Base-by-base conservation (phyloP, 306 rosid species). In the Cicer judaicum region DNA sequence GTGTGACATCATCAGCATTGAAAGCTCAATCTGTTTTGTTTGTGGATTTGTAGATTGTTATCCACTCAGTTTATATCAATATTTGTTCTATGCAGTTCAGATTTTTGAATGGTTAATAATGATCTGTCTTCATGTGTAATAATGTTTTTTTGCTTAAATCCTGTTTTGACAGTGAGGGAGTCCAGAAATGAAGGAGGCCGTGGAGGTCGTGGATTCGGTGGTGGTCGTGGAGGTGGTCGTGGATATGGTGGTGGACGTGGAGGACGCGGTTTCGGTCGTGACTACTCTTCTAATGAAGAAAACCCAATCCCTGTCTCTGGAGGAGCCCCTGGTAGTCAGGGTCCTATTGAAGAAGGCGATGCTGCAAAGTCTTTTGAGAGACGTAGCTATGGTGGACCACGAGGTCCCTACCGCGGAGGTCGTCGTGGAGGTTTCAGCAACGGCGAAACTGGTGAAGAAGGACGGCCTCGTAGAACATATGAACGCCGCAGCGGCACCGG, bases 401-500 rank as follows among this genome's bases (percentile, higher is more conserved):
- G 93, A 41, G 87, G 82, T 49, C 73, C 88, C 54, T 88, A 81
- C 64, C 96, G 93, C 10, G 90, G 77, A 1, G 96, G 94, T 54
- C 96, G 90, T 36, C 93, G 96, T 6, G 94, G 94, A 75, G 93
- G 90, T 39, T 95, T 81, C 15, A 86, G 83, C 79, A 89, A 86
- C 74, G 99, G 92, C 6, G 97, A 95, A 56, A 85, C 5, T 56
- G 89, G 82, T 65, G 98, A 92, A 53, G 99, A 82, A 1, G 98
- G 90, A 68, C 88, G 80, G 7, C 91, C 96, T 47, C 83, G 86
- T 44, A 86, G 99, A 77, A 43, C 40, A 73, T 87, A 66, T 87
- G 99, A 95, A 7, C 97, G 99, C 70, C 96, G 73, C 68, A 95
- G 98, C 73, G 99, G 99, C 72, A 89, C 97, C 79, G 98, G 99